A percentile compares a stretch with the other conserved stretches of the same genome.
These are phyloP conservation scores for Closterium sp. DNA, from an alignment of 139 green algal genomes.

Conservation along the genomic window DNA sequence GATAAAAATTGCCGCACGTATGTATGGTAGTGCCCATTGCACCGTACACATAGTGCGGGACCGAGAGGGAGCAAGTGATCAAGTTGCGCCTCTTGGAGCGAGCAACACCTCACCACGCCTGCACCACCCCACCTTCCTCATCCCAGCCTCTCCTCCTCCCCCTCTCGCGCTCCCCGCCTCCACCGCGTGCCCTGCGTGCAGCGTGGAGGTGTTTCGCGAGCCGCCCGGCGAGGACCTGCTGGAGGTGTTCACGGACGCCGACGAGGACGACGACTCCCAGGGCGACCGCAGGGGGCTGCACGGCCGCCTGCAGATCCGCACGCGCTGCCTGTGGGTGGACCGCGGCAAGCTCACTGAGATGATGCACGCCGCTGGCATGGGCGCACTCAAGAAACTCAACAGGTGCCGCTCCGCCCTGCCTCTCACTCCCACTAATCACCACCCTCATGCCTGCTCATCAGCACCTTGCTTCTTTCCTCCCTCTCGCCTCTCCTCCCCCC, in stretches of 20 bases:
- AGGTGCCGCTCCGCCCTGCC: not conserved
- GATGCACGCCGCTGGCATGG: conserved; percentile 62
- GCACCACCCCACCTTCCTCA: no score
- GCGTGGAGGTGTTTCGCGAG: not conserved
- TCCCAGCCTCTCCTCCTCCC: no score
- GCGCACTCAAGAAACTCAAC: not conserved
- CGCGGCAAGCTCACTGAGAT: conserved; percentile 69
- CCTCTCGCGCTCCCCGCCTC: no score
- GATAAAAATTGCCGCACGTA: no score
- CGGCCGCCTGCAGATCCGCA: conserved; percentile 73
- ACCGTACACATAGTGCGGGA: no score
- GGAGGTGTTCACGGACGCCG: not conserved
- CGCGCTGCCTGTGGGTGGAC: conserved; percentile 88
- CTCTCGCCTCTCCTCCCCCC: not conserved
- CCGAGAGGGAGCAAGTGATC: not conserved
- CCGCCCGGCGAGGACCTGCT: not conserved
- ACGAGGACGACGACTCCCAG: not conserved
- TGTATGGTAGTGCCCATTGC: no score
- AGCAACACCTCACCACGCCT: not conserved
- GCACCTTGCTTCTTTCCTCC: not conserved
- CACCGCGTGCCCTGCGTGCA: not conserved
- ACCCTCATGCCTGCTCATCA: not conserved
- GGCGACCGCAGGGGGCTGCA: conserved; percentile 2
- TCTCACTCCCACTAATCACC: not conserved
- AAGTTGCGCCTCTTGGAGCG: not conserved